Evolutionary conservation across 2,329 filamentous ascomycete species (phyloP).

Genomic region (Trichoderma asperellum): DNA sequence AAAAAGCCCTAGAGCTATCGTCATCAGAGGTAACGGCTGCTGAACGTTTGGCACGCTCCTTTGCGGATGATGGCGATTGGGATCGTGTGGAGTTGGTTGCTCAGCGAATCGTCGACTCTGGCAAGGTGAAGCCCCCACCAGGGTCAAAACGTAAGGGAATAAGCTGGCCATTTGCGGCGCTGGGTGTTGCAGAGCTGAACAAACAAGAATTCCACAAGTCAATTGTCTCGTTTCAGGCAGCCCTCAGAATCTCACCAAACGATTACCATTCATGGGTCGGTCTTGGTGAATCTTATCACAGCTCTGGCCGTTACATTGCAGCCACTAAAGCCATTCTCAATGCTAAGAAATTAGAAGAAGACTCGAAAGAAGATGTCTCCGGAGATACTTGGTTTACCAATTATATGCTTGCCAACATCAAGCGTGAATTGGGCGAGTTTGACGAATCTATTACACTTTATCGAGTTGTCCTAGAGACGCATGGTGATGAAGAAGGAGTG

Average conservation of each 20-base stretch:
- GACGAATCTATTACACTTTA: constrained; percentile 82
- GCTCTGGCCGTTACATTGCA: constrained; percentile 90
- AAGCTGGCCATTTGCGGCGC: constrained; percentile 93
- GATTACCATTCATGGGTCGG: constrained; percentile 98
- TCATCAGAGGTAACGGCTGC: constrained; percentile 84
- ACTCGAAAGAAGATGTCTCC: constrained; percentile 51
- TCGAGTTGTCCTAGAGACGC: constrained; percentile 68
- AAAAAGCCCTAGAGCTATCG: constrained; percentile 94
- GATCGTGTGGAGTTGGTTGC: constrained; percentile 93
- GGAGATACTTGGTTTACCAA: constrained; percentile 91
- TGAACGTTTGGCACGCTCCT: constrained; percentile 80
- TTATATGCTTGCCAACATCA: constrained; percentile 95
- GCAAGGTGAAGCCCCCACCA: constrained; percentile 84
- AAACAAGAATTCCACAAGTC: constrained; percentile 88
- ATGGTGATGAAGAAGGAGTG: constrained; percentile 80
- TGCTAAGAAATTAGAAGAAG: constrained; percentile 74
- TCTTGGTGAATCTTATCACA: constrained; percentile 95
- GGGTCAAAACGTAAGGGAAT: constrained; percentile 91
- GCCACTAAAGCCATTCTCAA: constrained; percentile 88
- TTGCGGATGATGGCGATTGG: constrained; percentile 92
- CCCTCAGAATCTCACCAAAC: constrained; percentile 77
- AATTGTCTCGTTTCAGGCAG: constrained; percentile 89
- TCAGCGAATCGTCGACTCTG: constrained; percentile 90
- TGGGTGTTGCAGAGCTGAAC: constrained; percentile 93
- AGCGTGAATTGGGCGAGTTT: constrained; percentile 87